Evolutionary conservation across 108 stramenopile species (phyloP).

Genomic region (Cyclotella choctawhatcheeana): DNA sequence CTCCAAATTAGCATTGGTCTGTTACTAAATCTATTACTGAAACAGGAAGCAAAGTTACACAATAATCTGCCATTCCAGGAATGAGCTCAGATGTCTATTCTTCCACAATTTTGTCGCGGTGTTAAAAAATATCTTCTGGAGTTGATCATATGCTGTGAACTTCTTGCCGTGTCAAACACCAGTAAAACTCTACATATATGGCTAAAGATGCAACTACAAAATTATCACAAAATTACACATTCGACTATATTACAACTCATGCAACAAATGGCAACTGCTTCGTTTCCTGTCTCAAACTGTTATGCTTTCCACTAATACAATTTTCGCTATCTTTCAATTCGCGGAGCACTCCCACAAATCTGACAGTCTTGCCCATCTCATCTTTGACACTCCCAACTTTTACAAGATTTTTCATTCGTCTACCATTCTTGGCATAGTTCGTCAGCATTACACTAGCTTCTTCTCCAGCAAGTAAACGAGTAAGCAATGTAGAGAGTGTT

Average conservation of each 20-base stretch:
- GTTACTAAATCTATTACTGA: too few relatives aligned
- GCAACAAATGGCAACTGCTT: conserved; percentile 17
- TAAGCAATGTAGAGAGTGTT: conserved; percentile 60
- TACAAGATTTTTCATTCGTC: conserved; percentile 69
- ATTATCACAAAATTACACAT: too few relatives aligned
- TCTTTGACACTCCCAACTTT: conserved; percentile 68
- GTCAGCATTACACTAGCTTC: conserved; percentile 71
- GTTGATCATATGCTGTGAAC: too few relatives aligned
- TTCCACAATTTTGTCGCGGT: too few relatives aligned
- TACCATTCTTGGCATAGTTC: conserved; percentile 75
- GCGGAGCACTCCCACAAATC: conserved; percentile 80
- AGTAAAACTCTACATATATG: too few relatives aligned
- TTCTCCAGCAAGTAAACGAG: conserved; percentile 59
- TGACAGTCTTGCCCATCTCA: conserved; percentile 56
- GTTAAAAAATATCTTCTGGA: too few relatives aligned
- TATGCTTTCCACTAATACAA: background rate
- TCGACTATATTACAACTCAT: background rate
- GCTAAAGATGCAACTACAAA: too few relatives aligned
- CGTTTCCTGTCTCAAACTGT: background rate
- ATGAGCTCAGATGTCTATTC: too few relatives aligned
- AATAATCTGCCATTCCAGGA: too few relatives aligned
- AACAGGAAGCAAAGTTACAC: too few relatives aligned
- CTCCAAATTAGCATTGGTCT: conserved; percentile 34
- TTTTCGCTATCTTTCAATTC: conserved; percentile 49
- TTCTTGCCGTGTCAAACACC: too few relatives aligned